phyloP scores from a whole-genome alignment of 2,329 filamentous ascomycete genomes.

The Ophiocordyceps sinensis region DNA sequence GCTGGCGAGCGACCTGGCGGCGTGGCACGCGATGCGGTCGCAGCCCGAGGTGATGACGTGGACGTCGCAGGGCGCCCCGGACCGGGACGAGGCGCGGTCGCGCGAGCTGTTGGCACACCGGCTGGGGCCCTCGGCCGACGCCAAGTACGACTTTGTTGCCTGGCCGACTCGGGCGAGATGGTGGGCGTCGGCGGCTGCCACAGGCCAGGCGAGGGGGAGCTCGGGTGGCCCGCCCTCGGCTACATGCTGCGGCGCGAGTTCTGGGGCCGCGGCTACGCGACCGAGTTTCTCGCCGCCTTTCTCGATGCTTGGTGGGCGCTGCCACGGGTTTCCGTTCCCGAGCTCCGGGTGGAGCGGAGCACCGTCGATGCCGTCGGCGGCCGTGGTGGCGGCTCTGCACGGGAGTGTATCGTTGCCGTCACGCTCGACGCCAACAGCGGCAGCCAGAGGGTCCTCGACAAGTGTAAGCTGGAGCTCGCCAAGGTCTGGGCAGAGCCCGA shows the following conservation, averaged over 20 bases:
- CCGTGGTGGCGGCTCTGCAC: slow-evolving; percentile 9
- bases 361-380: slow-evolving; percentile 16
- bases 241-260: slow-evolving; percentile 30
- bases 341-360: slow-evolving; percentile 25
- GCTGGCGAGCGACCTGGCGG: slow-evolving; percentile 15
- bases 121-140: slow-evolving; percentile 32
- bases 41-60: slow-evolving; percentile 33
- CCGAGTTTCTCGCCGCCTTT: slow-evolving; percentile 37
- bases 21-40: slow-evolving; percentile 29
- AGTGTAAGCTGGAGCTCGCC: slow-evolving; percentile 32
- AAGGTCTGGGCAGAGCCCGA: slow-evolving; percentile 5
- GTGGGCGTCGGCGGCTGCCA: slow-evolving; percentile 35
- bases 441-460: slow-evolving; percentile 26
- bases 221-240: slow-evolving; percentile 43
- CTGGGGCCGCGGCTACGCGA: slow-evolving; percentile 43
- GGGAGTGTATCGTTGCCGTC: slow-evolving; percentile 29
- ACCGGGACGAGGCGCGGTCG: slow-evolving; percentile 30
- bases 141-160: slow-evolving; percentile 31
- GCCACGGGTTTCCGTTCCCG: slow-evolving; percentile 25
- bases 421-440: slow-evolving; percentile 32
- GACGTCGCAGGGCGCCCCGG: slow-evolving; percentile 27
- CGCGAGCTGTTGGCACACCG: slow-evolving; percentile 21
- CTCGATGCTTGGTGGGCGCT: slow-evolving; percentile 30
- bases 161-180: slow-evolving; percentile 31
- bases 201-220: slow-evolving; percentile 11